Evolutionary conservation across 148 eudicot species (phyloP).

Genomic region (Beta vulgaris): DNA sequence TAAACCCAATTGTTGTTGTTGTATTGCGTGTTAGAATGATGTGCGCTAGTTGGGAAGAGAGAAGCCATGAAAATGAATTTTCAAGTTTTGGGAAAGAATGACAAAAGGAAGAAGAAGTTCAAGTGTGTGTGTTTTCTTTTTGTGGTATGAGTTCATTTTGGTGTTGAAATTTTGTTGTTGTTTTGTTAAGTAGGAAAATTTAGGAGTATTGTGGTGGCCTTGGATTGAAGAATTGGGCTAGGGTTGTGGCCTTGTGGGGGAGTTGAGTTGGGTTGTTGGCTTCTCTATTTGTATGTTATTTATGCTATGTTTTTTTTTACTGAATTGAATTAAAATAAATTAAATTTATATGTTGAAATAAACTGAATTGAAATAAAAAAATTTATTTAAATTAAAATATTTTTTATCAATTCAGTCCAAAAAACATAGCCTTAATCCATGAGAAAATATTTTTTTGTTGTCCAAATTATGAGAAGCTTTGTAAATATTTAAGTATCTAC

Average conservation of each 20-base stretch:
- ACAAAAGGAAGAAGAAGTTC: background rate
- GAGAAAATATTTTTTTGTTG: too few relatives aligned
- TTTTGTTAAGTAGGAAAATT: background rate
- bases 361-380: too few relatives aligned
- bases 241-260: background rate
- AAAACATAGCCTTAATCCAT: too few relatives aligned
- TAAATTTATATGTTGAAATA: too few relatives aligned
- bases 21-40: background rate
- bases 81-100: background rate
- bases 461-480: too few relatives aligned
- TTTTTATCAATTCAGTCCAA: too few relatives aligned
- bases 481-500: too few relatives aligned
- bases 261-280: background rate
- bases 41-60: slow-evolving; percentile 4
- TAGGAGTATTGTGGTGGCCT: background rate
- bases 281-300: background rate
- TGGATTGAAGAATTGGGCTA: background rate
- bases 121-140: background rate
- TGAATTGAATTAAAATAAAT: too few relatives aligned
- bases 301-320: too few relatives aligned
- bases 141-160: background rate
- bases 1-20: background rate
- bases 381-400: too few relatives aligned
- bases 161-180: background rate
- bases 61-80: slow-evolving; percentile 15